Evolutionary conservation across 2,329 filamentous ascomycete species (phyloP), one percentile per base, ranked within the genome.

Genomic region (Apiospora hydei): DNA sequence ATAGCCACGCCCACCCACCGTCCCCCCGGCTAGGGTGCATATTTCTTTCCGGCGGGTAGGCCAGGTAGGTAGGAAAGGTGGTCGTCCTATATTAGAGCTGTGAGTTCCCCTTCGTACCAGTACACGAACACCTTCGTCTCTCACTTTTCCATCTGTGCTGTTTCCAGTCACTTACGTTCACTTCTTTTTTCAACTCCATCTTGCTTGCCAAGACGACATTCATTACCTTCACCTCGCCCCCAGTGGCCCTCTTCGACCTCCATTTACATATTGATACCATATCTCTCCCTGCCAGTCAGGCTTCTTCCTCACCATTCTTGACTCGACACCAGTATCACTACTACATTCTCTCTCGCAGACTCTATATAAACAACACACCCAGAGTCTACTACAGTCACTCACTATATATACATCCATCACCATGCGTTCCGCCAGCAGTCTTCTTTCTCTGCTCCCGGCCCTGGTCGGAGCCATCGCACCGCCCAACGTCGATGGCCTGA

Each of bases 401-500:
- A 57, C 13, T 46, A 53, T n/a, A 51, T 30, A 41, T 18, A 47
- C 70, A 69, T 49, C 49, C 57, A 38, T 66, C 38, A 78, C 75
- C 61, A 81, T 81, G 79, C 76, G 76, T 47, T 78, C 78, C 73
- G 72, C 76, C 16, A 77, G 72, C 69, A 61, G 76, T 21, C 70
- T 80, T 34, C 73, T 79, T 51, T 71, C 74, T 71, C 73, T 79
- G 38, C 76, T 78, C 30, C 77, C 80, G 51, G 75, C 73, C 75
- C 73, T 80, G 16, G 78, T 72, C 51, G 74, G 77, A 61, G 78
- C 76, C 24, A 79, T 81, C 61, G 70, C 74, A 21, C 77, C 80
- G 14, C 68, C 68, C 44, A 76, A 71, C 68, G 73, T 79, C 70
- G 71, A 78, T 7, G 85, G 85, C 57, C 85, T 83, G 77, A 83